phyloP scores from a whole-genome alignment of 129 eudicot species.

The Lactuca sativa region DNA sequence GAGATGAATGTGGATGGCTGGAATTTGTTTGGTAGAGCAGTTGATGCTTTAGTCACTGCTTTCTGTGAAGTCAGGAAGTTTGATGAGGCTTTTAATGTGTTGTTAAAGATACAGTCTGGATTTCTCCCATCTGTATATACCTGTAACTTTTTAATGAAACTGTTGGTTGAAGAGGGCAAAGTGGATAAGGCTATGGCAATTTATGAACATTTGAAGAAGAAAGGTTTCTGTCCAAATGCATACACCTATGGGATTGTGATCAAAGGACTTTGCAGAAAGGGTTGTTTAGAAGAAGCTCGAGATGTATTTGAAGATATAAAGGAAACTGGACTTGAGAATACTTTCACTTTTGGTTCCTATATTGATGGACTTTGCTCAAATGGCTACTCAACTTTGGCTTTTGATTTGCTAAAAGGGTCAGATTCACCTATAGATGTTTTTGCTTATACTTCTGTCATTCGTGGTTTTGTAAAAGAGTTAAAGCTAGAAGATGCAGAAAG shows the following conservation, averaged over 20 bases:
- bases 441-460: constrained; percentile 56
- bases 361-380: constrained; percentile 64
- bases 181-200: constrained; percentile 41
- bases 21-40: constrained; percentile 38
- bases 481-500: constrained; percentile 63
- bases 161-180: constrained; percentile 48
- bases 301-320: constrained; percentile 52
- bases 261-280: constrained; percentile 58
- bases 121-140: constrained; percentile 41
- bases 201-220: constrained; percentile 45
- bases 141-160: constrained; percentile 62
- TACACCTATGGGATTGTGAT: constrained; percentile 66
- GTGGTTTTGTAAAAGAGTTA: constrained; percentile 53
- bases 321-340: constrained; percentile 48
- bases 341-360: constrained; percentile 41
- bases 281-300: constrained; percentile 43
- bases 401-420: constrained; percentile 32
- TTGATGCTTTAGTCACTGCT: constrained; percentile 62
- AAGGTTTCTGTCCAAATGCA: constrained; percentile 58
- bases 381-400: constrained; percentile 46
- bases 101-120: constrained; percentile 40
- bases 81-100: constrained; percentile 45
- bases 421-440: constrained; percentile 38
- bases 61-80: constrained; percentile 41
- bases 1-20: constrained; percentile 38